Conservation (phyloP, 805 yeast species). For the Lachancea nothofagi region DNA sequence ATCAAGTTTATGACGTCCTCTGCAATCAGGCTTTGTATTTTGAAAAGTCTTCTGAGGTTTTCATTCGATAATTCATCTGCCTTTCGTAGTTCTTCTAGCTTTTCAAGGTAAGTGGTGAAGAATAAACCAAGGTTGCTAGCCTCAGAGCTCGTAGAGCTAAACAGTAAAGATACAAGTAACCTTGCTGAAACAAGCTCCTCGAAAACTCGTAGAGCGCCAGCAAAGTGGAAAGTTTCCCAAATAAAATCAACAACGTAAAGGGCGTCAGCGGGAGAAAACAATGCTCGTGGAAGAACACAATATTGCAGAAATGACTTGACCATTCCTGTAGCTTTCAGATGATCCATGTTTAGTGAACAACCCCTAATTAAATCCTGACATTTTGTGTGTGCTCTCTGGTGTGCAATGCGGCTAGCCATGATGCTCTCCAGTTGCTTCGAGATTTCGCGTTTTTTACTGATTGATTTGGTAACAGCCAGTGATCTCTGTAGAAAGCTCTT, state of each 20-base stretch:
- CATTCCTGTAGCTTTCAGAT: conserved; percentile 16
- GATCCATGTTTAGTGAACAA: background rate
- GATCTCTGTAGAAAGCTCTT: conserved; percentile 17
- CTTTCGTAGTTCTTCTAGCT: conserved; percentile 43
- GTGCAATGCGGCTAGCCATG: conserved; percentile 18
- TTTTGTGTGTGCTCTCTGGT: conserved; percentile 18
- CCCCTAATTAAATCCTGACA: conserved; percentile 9
- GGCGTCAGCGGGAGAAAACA: conserved; percentile 82
- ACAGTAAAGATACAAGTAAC: conserved; percentile 52
- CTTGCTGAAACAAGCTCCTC: conserved; percentile 44
- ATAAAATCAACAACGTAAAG: conserved; percentile 60
- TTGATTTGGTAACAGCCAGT: conserved; percentile 9
- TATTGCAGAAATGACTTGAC: conserved; percentile 44
- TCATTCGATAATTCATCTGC: conserved; percentile 22
- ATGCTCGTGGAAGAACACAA: conserved; percentile 70
- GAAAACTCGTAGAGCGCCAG: conserved; percentile 38
- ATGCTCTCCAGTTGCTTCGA: conserved; percentile 18
- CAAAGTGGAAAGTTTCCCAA: conserved; percentile 41
- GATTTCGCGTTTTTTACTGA: conserved; percentile 17
- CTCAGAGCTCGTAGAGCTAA: conserved; percentile 67
- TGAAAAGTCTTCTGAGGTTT: conserved; percentile 38
- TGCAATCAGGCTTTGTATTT: conserved; percentile 51
- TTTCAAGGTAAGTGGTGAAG: conserved; percentile 47
- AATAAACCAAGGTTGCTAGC: conserved; percentile 81
- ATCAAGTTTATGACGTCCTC: conserved; percentile 23